Conservation (phyloP, 129 eudicot genomes). For the Mikania micrantha region DNA sequence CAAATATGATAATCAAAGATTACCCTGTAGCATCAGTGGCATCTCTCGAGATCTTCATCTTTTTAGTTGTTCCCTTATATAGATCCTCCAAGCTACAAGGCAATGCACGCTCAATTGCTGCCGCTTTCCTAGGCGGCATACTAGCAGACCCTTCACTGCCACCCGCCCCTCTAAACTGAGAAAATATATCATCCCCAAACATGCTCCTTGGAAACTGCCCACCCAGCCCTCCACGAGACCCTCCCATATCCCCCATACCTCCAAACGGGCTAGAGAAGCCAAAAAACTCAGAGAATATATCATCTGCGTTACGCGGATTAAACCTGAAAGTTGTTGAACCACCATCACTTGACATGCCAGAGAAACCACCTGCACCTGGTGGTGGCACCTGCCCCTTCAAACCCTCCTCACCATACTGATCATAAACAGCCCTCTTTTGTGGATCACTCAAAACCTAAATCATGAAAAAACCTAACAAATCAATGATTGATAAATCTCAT, state of each 20-base stretch:
- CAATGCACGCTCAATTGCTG: slow-evolving; percentile 49
- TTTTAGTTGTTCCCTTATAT: slow-evolving; percentile 62
- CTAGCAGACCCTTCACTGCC: slow-evolving; percentile 49
- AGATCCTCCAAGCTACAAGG: slow-evolving; percentile 72
- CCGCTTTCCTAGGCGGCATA: slow-evolving; percentile 58
- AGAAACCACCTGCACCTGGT: slow-evolving; percentile 51
- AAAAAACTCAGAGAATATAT: slow-evolving; percentile 67
- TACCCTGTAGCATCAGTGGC: slow-evolving; percentile 65
- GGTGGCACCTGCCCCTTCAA: slow-evolving; percentile 83
- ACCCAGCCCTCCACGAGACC: slow-evolving; percentile 32
- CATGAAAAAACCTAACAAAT: not conserved
- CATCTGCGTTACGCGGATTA: slow-evolving; percentile 67
- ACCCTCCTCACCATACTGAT: slow-evolving; percentile 85
- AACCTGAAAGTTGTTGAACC: slow-evolving; percentile 63
- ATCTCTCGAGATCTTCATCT: slow-evolving; percentile 76
- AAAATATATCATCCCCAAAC: slow-evolving; percentile 61
- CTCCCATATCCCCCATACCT: slow-evolving; percentile 54
- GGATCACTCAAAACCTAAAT: slow-evolving; percentile 81
- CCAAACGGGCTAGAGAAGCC: slow-evolving; percentile 68
- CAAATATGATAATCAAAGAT: not conserved
- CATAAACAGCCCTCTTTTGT: slow-evolving; percentile 61
- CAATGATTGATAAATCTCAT: too few species aligned
- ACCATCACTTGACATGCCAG: slow-evolving; percentile 38
- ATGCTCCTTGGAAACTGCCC: slow-evolving; percentile 40
- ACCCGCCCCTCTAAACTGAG: slow-evolving; percentile 46